Conservation (phyloP, 1,284 basidiomycete genomes). For the Polyporus tsugae region DNA sequence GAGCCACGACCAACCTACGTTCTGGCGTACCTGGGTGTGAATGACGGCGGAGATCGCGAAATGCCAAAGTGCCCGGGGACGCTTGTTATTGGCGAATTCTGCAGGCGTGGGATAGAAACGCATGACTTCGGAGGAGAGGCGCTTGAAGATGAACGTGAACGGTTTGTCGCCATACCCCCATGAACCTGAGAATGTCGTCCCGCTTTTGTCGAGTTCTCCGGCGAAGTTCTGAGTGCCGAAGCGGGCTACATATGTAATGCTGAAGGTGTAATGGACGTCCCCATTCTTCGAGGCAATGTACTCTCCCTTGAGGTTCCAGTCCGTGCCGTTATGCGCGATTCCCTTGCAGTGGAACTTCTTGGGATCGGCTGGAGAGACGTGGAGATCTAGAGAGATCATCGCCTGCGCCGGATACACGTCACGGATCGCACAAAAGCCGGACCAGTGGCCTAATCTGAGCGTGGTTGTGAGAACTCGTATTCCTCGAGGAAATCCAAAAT, state of each 20-base stretch:
- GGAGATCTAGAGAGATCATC: constrained; percentile 10
- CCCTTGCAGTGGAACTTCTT: constrained; percentile 5
- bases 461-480: too few species aligned
- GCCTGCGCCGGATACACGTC: neutral
- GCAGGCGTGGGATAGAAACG: constrained; percentile 33
- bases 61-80: constrained; percentile 35
- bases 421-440: neutral
- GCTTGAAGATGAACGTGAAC: constrained; percentile 26
- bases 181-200: constrained; percentile 1
- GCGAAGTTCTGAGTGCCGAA: neutral
- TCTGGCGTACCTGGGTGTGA: constrained; percentile 21
- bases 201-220: constrained; percentile 6
- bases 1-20: constrained; percentile 9
- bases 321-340: neutral
- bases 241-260: neutral
- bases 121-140: constrained; percentile 24
- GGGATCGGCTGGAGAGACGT: neutral
- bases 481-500: too few species aligned
- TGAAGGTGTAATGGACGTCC: constrained; percentile 4
- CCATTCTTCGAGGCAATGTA: neutral
- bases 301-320: neutral
- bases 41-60: constrained; percentile 34
- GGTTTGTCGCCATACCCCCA: neutral
- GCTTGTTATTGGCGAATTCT: constrained; percentile 28
- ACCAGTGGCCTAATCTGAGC: constrained; percentile 9